These are phyloP conservation scores for Phanerochaete sordida DNA, from an alignment of 768 basidiomycete genomes.

Conservation along the genomic window DNA sequence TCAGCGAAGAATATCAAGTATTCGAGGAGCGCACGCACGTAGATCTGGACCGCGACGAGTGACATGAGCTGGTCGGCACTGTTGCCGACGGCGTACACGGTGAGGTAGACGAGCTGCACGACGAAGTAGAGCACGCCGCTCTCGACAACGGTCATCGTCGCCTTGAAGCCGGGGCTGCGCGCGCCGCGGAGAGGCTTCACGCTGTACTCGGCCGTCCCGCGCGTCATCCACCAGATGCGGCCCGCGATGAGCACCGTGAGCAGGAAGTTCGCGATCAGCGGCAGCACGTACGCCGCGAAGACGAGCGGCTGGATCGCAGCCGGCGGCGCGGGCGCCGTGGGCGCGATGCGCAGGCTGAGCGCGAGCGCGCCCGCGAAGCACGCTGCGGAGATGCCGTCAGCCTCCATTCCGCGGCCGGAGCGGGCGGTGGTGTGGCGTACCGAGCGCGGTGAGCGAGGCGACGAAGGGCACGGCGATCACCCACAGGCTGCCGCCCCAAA, in stretches of 20 bases:
- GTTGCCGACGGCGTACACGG: constrained; percentile 31
- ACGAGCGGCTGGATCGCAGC: constrained; percentile 30
- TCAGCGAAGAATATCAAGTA: not conserved
- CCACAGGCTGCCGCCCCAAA: constrained; percentile 35
- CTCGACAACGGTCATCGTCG: constrained; percentile 31
- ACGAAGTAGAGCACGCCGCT: constrained; percentile 35
- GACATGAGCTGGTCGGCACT: constrained; percentile 34
- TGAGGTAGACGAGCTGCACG: constrained; percentile 35
- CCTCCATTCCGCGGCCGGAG: too few species aligned
- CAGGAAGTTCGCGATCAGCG: constrained; percentile 39
- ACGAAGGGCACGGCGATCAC: constrained; percentile 33
- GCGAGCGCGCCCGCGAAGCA: not conserved
- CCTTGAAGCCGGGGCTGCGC: not conserved
- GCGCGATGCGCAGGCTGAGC: constrained; percentile 27
- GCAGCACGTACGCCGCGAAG: constrained; percentile 33
- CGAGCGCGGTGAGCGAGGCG: constrained; percentile 29
- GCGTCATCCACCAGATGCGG: constrained; percentile 24
- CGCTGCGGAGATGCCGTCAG: too few species aligned
- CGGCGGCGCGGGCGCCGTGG: constrained; percentile 31
- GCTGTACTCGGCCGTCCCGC: not conserved
- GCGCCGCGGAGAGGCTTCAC: not conserved
- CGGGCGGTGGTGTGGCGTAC: constrained; percentile 25
- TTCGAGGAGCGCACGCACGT: constrained; percentile 25
- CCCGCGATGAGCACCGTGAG: constrained; percentile 38
- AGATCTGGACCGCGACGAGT: constrained; percentile 36